Evolutionary conservation across 2,329 filamentous ascomycete species (phyloP).

Genomic region (Calonectria pteridis): DNA sequence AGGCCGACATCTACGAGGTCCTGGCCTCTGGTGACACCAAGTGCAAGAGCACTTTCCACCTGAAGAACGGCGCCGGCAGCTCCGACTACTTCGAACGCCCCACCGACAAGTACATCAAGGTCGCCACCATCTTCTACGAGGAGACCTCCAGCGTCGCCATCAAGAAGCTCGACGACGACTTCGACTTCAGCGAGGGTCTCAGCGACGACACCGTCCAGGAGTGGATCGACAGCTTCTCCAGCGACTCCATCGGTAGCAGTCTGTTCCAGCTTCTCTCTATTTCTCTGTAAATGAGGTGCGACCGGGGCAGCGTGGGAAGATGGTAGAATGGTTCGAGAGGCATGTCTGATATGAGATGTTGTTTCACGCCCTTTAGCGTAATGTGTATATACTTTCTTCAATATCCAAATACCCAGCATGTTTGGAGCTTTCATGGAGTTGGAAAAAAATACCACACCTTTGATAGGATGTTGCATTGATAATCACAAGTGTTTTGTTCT

Average conservation of each 20-base stretch:
- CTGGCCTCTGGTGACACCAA: conserved; percentile 73
- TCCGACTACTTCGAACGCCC: conserved; percentile 81
- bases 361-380: not conserved
- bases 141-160: conserved; percentile 66
- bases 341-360: not conserved
- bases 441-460: not conserved
- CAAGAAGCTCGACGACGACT: conserved; percentile 61
- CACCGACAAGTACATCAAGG: conserved; percentile 68
- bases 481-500: not conserved
- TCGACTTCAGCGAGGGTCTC: conserved; percentile 56
- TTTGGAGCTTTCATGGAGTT: not conserved
- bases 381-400: conserved; percentile 21
- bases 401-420: not conserved
- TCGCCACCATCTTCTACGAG: conserved; percentile 72
- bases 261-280: conserved; percentile 36
- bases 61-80: conserved; percentile 72
- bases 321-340: not conserved
- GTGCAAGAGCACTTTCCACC: conserved; percentile 79
- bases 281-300: not conserved
- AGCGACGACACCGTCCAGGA: conserved; percentile 52
- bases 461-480: not conserved
- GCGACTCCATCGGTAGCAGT: conserved; percentile 34
- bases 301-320: not conserved
- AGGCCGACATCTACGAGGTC: conserved; percentile 82
- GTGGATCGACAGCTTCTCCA: conserved; percentile 47